Evolutionary conservation across 495 filamentous ascomycete species (phyloP), one percentile per base, ranked within the genome.

Genomic region (Penicillium mononematosum): DNA sequence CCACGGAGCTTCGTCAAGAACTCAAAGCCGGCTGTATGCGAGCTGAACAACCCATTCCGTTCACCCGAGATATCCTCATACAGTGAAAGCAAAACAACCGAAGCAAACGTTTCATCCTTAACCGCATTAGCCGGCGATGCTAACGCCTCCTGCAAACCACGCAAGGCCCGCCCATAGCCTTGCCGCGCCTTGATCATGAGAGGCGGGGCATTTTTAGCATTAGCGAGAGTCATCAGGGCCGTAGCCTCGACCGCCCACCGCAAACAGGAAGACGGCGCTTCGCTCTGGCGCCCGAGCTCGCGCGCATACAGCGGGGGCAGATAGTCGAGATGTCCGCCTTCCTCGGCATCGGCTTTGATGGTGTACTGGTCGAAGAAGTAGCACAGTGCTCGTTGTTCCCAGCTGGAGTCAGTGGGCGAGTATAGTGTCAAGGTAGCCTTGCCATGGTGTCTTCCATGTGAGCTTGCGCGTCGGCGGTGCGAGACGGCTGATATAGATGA

Each of bases 341-440:
- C 67, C 17, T 70, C 63, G 1, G 8, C 8, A 3, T 67, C 53
- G 11, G 58, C 65, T 25, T 52, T 32, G 9, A 68, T 61, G 1
- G 71, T 75, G 47, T 69, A 78, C 50, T 78, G 76, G 24, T 76
- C 73, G 42, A 78, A 77, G 55, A 78, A 78, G 47, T 71, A 77
- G 56, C 75, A 77, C 2, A 75, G 20, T 4, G 76, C 75, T 8
- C 74, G 70, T 44, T 78, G 63, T 41, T 76, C 69, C 72, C 74
- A 75, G 1, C 63, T 71, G 9, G 72, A 55, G 59, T 76, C 75
- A 1, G 64, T 60, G 2, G 73, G 50, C 14, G 56, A 58, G 39
- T 66, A 59, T 8, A 68, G 34, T 0, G 60, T 59, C 17, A 71
- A 48, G 1, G 61, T 24, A 17, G 59, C 20, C 5, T 58, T 22